Base-by-base conservation (phyloP, 768 basidiomycete species). In the Termitomyces sp. region DNA sequence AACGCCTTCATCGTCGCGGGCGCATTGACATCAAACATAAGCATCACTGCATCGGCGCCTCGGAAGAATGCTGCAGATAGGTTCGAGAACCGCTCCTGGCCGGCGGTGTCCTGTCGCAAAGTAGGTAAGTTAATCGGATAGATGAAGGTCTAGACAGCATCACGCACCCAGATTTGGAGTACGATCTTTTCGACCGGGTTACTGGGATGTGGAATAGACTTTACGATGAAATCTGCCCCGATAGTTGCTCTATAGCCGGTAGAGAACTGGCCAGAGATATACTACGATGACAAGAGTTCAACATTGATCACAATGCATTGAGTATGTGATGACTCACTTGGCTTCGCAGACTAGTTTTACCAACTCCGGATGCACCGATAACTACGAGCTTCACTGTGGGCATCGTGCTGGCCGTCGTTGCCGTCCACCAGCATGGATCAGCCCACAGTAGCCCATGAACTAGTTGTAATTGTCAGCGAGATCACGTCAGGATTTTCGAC, bases 191-290 rank as follows among this genome's bases (percentile, higher is more conserved):
- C 80, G 6, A 74, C 79, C 39, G 77, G 73, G 15, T 75, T 71
- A 4, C 63, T 76, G 40, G 85, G 81, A 63, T 89, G 82, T 0
- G 84, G 81, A 11, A 93, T 63, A 0, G 81, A 82, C 67, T 91
- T 92, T 0, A 84, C 79, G 47, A 92, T 89, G 54, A 94, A 94
- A 70, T 94, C 91, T n/a, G 88, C 85, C 18, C 91, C 92, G 39
- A 95, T 93, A 3, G 92, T 94, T 1, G 91, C 87, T 45, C 89
- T 76, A 68, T 94, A 94, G 10, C 84, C 83, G 3, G 79, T 81
- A 4, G 87, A 84, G 68, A 93, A 94, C 12, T 79, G 80, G 25
- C 85, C 83, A 10, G 87, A 84, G 60, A 91, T 84, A 66, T 88
- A 94, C 84, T 92, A 60, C 27, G 38, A 35, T 29, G 31, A 44